These are phyloP conservation scores for Andalucia godoyi DNA, from an alignment of 78 protist species.

Conservation along the genomic window DNA sequence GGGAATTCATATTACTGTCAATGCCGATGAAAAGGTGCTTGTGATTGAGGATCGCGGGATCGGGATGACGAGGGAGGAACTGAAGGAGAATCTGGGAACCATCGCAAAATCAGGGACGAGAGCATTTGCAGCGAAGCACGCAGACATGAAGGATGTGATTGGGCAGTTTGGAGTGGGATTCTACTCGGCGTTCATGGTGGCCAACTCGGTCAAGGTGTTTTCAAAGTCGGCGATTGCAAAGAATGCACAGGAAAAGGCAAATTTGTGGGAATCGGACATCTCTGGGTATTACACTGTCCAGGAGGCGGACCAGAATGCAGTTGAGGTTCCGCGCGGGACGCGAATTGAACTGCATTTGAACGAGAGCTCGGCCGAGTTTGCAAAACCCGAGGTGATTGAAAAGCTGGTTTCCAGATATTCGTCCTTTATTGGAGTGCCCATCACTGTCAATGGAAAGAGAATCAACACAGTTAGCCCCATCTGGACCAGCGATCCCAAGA, in stretches of 20 bases:
- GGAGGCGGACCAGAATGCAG: conserved; percentile 57
- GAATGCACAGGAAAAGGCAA: conserved; percentile 1
- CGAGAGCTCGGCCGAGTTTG: conserved; percentile 40
- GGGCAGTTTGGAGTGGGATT: conserved; percentile 99
- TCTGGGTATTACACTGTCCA: conserved; percentile 50
- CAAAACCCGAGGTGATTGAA: conserved; percentile 34
- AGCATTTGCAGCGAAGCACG: conserved; percentile 5
- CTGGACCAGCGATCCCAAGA: conserved; percentile 57
- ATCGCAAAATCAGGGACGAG: conserved; percentile 77
- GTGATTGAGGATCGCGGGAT: conserved; percentile 73
- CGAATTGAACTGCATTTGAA: conserved; percentile 61
- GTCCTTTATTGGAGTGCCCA: conserved; percentile 75
- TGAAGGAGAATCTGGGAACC: conserved; percentile 84
- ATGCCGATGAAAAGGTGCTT: not conserved
- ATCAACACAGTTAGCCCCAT: conserved; percentile 75
- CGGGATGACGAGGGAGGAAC: conserved; percentile 90
- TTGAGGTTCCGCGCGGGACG: conserved; percentile 76
- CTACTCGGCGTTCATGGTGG: conserved; percentile 92
- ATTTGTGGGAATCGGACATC: conserved; percentile 33
- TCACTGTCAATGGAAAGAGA: conserved; percentile 46
- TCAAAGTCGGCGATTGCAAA: conserved; percentile 26
- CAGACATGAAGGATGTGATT: conserved; percentile 52
- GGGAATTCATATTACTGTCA: not conserved
- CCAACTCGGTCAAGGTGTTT: conserved; percentile 48
- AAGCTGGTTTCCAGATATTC: conserved; percentile 61